A percentile compares a stretch with the other conserved stretches of the same genome.
phyloP scores from a whole-genome alignment of 192 early-diverging fungal species.

The Allomyces javanicus region DNA sequence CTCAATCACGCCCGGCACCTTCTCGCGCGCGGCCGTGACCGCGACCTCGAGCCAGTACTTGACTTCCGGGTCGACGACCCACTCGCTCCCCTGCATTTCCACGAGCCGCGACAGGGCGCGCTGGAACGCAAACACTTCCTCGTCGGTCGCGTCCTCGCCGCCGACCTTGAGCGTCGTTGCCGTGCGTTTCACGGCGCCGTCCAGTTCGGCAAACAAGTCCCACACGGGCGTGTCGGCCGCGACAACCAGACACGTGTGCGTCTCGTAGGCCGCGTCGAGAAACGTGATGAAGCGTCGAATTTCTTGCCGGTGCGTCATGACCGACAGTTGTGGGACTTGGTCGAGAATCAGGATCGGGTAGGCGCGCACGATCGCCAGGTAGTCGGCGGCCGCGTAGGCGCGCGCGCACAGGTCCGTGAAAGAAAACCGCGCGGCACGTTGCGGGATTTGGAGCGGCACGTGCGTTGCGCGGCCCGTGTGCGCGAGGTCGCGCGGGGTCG shows the following conservation, averaged over 20 bases:
- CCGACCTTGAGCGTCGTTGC: constrained; percentile 16
- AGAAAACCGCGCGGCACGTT: constrained; percentile 40
- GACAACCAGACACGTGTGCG: constrained; percentile 46
- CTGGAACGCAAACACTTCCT: constrained; percentile 92
- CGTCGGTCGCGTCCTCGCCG: constrained; percentile 40
- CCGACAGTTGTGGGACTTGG: constrained; percentile 46
- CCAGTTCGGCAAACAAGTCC: constrained; percentile 46
- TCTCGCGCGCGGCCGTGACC: not conserved
- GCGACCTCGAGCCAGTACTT: not conserved
- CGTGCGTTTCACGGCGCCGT: constrained; percentile 4
- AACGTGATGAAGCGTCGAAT: constrained; percentile 84
- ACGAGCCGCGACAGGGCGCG: constrained; percentile 73
- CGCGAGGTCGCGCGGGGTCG: not conserved
- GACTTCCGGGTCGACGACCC: constrained; percentile 19
- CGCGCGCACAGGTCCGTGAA: constrained; percentile 65
- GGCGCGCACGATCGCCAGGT: constrained; percentile 54
- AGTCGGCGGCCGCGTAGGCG: constrained; percentile 67
- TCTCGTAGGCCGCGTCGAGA: constrained; percentile 82
- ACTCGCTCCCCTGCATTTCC: constrained; percentile 74
- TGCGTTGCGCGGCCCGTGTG: not conserved
- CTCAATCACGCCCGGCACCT: no score
- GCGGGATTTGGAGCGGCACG: not conserved
- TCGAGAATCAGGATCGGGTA: constrained; percentile 63
- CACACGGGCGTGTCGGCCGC: constrained; percentile 44
- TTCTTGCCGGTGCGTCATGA: constrained; percentile 55